Conservation (phyloP, 139 green algal species). For the Chlamydomonas eustigma region DNA sequence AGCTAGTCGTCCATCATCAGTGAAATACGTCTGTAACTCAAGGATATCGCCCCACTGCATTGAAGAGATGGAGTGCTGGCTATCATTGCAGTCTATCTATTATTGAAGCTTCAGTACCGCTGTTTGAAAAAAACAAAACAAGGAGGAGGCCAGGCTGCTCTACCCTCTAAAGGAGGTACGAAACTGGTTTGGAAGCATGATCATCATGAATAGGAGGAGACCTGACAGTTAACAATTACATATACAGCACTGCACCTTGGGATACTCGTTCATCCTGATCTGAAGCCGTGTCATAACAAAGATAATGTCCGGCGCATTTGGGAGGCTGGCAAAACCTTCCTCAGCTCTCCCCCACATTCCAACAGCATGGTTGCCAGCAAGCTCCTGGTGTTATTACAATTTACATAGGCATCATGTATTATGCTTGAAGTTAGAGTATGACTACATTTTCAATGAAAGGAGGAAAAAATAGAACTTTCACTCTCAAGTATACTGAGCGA, state of each 20-base stretch:
- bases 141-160: too few relatives aligned
- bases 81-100: neutral
- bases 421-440: neutral
- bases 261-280: conserved; percentile 85
- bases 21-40: conserved; percentile 82
- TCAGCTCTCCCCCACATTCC: conserved; percentile 79
- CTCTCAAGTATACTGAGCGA: neutral
- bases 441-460: neutral
- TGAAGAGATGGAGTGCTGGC: neutral
- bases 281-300: conserved; percentile 90
- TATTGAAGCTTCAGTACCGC: neutral
- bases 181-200: neutral
- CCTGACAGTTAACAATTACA: neutral
- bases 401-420: neutral
- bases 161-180: too few relatives aligned
- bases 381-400: conserved; percentile 57
- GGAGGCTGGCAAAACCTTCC: conserved; percentile 76
- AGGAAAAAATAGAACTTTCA: neutral
- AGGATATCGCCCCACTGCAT: conserved; percentile 46
- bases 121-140: too few relatives aligned
- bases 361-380: conserved; percentile 81
- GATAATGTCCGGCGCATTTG: conserved; percentile 60
- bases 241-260: conserved; percentile 57
- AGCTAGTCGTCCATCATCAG: conserved; percentile 69
- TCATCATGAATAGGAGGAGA: neutral